Percentiles rank a stretch among this genome's conserved stretches.
Conservation (phyloP, 352 stramenopile species). For the Globisporangium canariense region DNA sequence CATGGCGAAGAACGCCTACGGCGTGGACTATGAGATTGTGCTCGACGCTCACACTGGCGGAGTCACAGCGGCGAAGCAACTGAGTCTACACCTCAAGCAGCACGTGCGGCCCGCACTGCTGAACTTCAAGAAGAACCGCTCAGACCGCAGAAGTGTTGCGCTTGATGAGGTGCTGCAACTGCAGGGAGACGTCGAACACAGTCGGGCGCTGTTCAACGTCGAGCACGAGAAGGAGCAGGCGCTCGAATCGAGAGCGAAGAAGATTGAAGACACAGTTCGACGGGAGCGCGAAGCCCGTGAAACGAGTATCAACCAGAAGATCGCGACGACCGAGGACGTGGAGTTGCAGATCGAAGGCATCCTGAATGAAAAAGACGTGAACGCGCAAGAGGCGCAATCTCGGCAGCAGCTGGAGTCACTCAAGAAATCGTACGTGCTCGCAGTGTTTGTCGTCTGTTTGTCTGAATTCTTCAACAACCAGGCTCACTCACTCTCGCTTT, state of each 20-base stretch:
- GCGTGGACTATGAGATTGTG: slow-evolving; percentile 71
- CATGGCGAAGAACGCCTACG: slow-evolving; percentile 77
- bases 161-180: slow-evolving; percentile 58
- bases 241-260: slow-evolving; percentile 40
- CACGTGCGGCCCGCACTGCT: slow-evolving; percentile 49
- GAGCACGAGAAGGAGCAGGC: slow-evolving; percentile 55
- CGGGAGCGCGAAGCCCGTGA: slow-evolving; percentile 51
- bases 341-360: slow-evolving; percentile 72
- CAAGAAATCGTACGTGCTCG: slow-evolving; percentile 49
- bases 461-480: background rate
- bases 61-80: slow-evolving; percentile 45
- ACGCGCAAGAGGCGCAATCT: slow-evolving; percentile 38
- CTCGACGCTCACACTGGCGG: slow-evolving; percentile 61
- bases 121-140: slow-evolving; percentile 63
- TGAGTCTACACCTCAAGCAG: slow-evolving; percentile 66
- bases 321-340: slow-evolving; percentile 55
- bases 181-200: slow-evolving; percentile 50
- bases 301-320: slow-evolving; percentile 40
- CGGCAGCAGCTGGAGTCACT: slow-evolving; percentile 39
- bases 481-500: slow-evolving; percentile 12
- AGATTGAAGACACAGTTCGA: slow-evolving; percentile 50
- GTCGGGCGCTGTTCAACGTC: slow-evolving; percentile 43
- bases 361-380: slow-evolving; percentile 51
- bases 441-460: background rate
- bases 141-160: slow-evolving; percentile 47